phyloP scores from a whole-genome alignment of 495 filamentous ascomycete species.

The Annulohypoxylon maeteangense region DNA sequence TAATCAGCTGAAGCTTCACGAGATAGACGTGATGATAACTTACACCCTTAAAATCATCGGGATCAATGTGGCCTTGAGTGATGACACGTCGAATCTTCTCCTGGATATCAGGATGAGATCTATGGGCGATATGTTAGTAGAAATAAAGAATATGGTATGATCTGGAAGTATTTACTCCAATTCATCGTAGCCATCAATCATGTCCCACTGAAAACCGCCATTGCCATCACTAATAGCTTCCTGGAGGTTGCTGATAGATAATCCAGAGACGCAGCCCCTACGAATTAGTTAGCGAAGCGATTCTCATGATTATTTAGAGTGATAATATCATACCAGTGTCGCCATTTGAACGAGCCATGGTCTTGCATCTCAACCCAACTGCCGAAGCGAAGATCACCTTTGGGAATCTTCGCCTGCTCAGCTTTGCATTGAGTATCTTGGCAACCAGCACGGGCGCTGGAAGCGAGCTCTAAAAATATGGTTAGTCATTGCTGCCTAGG shows the following conservation, averaged over 20 bases:
- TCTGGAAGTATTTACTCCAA: slow-evolving; percentile 55
- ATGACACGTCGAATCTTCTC: slow-evolving; percentile 72
- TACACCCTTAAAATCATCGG: slow-evolving; percentile 84
- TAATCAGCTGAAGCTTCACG: slow-evolving; percentile 32
- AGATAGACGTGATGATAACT: slow-evolving; percentile 42
- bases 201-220: slow-evolving; percentile 55
- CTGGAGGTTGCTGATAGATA: slow-evolving; percentile 66
- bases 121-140: slow-evolving; percentile 23
- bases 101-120: slow-evolving; percentile 60
- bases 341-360: slow-evolving; percentile 68
- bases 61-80: slow-evolving; percentile 75
- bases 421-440: slow-evolving; percentile 74
- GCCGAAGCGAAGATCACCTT: slow-evolving; percentile 79
- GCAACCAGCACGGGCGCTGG: slow-evolving; percentile 72
- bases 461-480: slow-evolving; percentile 65
- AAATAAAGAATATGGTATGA: background rate
- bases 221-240: slow-evolving; percentile 51
- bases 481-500: slow-evolving; percentile 34
- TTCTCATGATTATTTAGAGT: slow-evolving; percentile 2
- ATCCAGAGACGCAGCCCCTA: slow-evolving; percentile 85
- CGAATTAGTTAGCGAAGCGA: slow-evolving; percentile 11
- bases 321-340: slow-evolving; percentile 75
- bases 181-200: slow-evolving; percentile 78
- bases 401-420: slow-evolving; percentile 71
- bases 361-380: slow-evolving; percentile 67